Evolutionary conservation across 768 basidiomycete genomes (phyloP).

Genomic region (Hericium coralloides): DNA sequence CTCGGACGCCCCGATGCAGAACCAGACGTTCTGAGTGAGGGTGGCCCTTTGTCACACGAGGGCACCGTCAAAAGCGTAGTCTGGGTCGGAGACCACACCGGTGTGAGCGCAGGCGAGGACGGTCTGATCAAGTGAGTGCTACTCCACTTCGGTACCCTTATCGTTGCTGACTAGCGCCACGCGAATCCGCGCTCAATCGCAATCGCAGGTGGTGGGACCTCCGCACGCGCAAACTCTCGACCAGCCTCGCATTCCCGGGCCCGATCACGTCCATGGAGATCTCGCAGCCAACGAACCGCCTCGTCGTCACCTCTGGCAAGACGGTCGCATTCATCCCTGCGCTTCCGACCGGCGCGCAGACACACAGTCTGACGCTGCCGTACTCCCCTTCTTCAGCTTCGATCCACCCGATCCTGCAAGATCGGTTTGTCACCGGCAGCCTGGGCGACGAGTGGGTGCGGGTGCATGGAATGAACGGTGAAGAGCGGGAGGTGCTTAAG

Average conservation of each 20-base stretch:
- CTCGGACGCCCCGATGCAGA: conserved; percentile 80
- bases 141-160: not conserved
- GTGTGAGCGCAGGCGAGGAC: conserved; percentile 90
- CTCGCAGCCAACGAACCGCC: conserved; percentile 67
- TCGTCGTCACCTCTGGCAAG: conserved; percentile 87
- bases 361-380: conserved; percentile 69
- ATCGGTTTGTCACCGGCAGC: conserved; percentile 90
- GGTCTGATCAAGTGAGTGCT: conserved; percentile 70
- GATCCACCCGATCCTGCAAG: conserved; percentile 80
- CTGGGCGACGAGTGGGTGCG: conserved; percentile 93
- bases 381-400: conserved; percentile 93
- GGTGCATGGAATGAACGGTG: conserved; percentile 83
- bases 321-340: conserved; percentile 88
- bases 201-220: conserved; percentile 90
- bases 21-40: conserved; percentile 67
- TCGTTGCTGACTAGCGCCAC: not conserved
- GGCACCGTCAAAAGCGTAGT: conserved; percentile 90
- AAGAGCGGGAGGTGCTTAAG: conserved; percentile 86
- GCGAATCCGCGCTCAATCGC: conserved; percentile 2
- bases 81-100: conserved; percentile 83
- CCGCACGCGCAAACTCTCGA: conserved; percentile 64
- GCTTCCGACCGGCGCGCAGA: conserved; percentile 44
- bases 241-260: conserved; percentile 60
- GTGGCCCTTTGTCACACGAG: conserved; percentile 58
- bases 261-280: conserved; percentile 94